Evolutionary conservation across 225 moss, liverwort and hornwort species (phyloP).

Genomic region (Physcomitrellopsis africana): DNA sequence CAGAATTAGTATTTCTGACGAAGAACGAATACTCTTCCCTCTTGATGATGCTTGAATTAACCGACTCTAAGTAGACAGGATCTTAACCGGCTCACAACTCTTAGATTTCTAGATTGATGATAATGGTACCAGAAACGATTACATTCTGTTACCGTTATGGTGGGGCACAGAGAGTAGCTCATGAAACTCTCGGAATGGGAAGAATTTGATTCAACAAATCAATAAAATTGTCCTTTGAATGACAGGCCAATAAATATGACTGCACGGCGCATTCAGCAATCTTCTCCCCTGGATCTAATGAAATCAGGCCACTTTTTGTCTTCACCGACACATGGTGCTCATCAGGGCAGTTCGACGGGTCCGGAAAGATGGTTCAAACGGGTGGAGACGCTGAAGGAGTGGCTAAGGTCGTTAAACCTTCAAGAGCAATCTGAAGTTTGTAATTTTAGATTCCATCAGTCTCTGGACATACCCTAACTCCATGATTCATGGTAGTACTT

Average conservation of each 20-base stretch:
- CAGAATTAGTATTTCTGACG: too few relatives aligned
- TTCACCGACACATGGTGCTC: slow-evolving; percentile 72
- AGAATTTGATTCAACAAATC: neutral
- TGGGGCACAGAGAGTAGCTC: neutral
- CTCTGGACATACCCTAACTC: too few relatives aligned
- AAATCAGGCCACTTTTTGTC: slow-evolving; percentile 51
- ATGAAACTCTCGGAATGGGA: neutral
- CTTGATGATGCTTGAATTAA: too few relatives aligned
- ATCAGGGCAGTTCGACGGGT: slow-evolving; percentile 46
- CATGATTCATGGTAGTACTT: neutral
- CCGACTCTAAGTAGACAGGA: too few relatives aligned
- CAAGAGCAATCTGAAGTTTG: neutral
- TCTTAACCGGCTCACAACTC: too few relatives aligned
- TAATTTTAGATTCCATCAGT: too few relatives aligned
- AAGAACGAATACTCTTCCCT: too few relatives aligned
- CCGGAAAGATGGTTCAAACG: slow-evolving; percentile 56
- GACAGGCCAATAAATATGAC: slow-evolving; percentile 43
- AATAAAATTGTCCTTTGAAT: neutral
- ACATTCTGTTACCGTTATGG: too few relatives aligned
- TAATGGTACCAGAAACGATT: too few relatives aligned
- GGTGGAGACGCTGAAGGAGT: slow-evolving; percentile 61
- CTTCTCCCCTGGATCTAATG: slow-evolving; percentile 47
- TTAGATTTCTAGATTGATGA: too few relatives aligned
- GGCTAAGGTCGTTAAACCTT: slow-evolving; percentile 33
- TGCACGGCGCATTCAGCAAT: slow-evolving; percentile 68